Evolutionary conservation across 345 rosid species (phyloP).

Genomic region (Orychophragmus violaceus): DNA sequence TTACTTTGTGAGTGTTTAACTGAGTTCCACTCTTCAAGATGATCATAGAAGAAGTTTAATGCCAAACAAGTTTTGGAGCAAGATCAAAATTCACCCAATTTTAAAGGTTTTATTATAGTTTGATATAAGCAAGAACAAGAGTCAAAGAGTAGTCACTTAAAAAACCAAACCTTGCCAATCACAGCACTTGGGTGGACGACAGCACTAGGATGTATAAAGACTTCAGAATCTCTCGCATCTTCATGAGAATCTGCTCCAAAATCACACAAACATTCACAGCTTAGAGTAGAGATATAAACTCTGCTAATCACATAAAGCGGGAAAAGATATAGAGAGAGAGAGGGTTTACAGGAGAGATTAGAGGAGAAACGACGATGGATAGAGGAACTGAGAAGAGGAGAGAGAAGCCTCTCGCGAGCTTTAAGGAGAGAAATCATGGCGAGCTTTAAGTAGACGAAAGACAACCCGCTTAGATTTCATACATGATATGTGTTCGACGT

Average conservation of each 20-base stretch:
- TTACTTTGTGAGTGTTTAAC: not conserved
- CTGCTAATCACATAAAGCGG: not conserved
- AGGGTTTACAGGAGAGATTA: slow-evolving; percentile 29
- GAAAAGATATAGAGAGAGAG: slow-evolving; percentile 2
- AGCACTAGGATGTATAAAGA: slow-evolving; percentile 63
- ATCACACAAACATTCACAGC: not conserved
- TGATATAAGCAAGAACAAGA: not conserved
- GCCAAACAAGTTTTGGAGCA: not conserved
- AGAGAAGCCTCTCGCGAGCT: slow-evolving; percentile 32
- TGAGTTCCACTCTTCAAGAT: not conserved
- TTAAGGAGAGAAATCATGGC: slow-evolving; percentile 50
- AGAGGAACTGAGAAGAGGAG: slow-evolving; percentile 20
- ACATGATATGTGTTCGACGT: slow-evolving; percentile 22
- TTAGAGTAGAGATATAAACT: not conserved
- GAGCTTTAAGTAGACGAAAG: not conserved
- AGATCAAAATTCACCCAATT: not conserved
- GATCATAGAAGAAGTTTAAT: not conserved
- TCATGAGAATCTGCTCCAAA: slow-evolving; percentile 32
- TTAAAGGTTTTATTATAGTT: not conserved
- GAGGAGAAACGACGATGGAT: slow-evolving; percentile 39
- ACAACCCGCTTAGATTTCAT: not conserved
- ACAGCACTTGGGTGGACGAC: slow-evolving; percentile 70
- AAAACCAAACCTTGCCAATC: slow-evolving; percentile 56
- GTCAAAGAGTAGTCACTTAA: not conserved
- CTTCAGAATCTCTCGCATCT: slow-evolving; percentile 23